Evolutionary conservation across 1,284 basidiomycete species (phyloP).

Genomic region (Tilletia indica): DNA sequence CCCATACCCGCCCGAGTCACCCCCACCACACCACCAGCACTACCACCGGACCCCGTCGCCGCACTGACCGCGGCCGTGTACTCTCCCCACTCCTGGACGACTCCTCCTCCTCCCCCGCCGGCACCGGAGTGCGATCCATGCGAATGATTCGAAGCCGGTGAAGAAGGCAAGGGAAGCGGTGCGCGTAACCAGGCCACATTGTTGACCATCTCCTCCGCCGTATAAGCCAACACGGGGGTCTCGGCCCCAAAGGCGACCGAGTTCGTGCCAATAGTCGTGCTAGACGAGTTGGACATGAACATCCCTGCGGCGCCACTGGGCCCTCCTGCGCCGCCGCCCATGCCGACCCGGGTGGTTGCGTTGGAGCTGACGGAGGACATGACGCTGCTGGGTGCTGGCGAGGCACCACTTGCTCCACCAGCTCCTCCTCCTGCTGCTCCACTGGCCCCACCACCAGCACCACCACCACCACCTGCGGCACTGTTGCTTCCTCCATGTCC

Average conservation of each 20-base stretch:
- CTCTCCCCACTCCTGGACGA: constrained; percentile 54
- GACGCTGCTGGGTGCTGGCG: constrained; percentile 2
- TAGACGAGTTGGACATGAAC: constrained; percentile 32
- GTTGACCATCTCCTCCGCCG: constrained; percentile 52
- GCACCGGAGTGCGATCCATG: constrained; percentile 25
- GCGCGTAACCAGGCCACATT: constrained; percentile 53
- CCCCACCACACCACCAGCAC: constrained; percentile 8
- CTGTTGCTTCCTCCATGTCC: constrained; percentile 21
- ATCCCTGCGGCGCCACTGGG: constrained; percentile 23
- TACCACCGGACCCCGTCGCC: constrained; percentile 2
- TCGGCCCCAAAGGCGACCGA: constrained; percentile 46
- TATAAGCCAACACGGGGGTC: constrained; percentile 50
- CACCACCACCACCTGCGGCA: not conserved
- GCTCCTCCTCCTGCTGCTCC: not conserved
- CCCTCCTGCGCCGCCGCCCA: constrained; percentile 14
- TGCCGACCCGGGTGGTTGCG: constrained; percentile 5
- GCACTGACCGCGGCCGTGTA: constrained; percentile 21
- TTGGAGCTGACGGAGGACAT: constrained; percentile 19
- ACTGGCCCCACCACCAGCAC: not conserved
- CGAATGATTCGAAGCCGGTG: constrained; percentile 25
- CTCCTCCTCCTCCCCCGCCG: constrained; percentile 25
- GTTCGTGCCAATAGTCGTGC: constrained; percentile 29
- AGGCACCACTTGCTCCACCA: constrained; percentile 1
- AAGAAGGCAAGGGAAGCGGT: constrained; percentile 19
- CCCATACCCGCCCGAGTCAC: not conserved